A percentile compares a stretch with the other conserved stretches of the same genome.
Evolutionary conservation across 768 basidiomycete genomes (phyloP).

Genomic region (Suillus bovinus): DNA sequence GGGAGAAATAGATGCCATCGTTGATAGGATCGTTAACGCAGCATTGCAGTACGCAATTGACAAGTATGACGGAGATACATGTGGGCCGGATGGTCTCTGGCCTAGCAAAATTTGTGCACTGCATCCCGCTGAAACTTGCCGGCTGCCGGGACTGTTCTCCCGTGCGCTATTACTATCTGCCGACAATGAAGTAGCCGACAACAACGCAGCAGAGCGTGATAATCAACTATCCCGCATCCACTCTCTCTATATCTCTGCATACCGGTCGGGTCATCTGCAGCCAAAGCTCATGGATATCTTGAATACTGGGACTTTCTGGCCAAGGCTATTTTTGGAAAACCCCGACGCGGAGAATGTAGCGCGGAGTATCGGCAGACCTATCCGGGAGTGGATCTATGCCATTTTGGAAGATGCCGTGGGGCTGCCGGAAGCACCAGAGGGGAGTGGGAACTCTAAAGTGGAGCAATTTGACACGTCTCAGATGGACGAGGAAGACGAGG

Average conservation of each 20-base stretch:
- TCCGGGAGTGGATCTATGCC: slow-evolving; percentile 67
- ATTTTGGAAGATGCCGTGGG: slow-evolving; percentile 70
- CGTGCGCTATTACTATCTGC: slow-evolving; percentile 35
- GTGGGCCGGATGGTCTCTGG: slow-evolving; percentile 47
- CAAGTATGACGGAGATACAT: slow-evolving; percentile 45
- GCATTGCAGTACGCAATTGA: slow-evolving; percentile 80
- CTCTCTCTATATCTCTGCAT: slow-evolving; percentile 59
- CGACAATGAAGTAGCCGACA: neutral
- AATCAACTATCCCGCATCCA: slow-evolving; percentile 34
- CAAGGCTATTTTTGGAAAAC: slow-evolving; percentile 71
- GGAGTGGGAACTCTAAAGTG: slow-evolving; percentile 23
- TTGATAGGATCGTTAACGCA: slow-evolving; percentile 70
- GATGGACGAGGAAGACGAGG: slow-evolving; percentile 48
- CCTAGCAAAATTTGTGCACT: slow-evolving; percentile 59
- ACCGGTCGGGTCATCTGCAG: slow-evolving; percentile 56
- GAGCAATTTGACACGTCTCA: slow-evolving; percentile 20
- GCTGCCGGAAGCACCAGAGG: slow-evolving; percentile 40
- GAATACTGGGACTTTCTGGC: slow-evolving; percentile 68
- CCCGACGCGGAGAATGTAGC: slow-evolving; percentile 73
- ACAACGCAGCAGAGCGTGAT: slow-evolving; percentile 16
- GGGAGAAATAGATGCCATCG: slow-evolving; percentile 64
- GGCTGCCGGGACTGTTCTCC: slow-evolving; percentile 54
- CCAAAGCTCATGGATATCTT: slow-evolving; percentile 61
- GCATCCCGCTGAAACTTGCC: slow-evolving; percentile 58
- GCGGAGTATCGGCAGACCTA: slow-evolving; percentile 59